phyloP scores from a whole-genome alignment of 768 basidiomycete species.

The Pilatotrama ljubarskyi region DNA sequence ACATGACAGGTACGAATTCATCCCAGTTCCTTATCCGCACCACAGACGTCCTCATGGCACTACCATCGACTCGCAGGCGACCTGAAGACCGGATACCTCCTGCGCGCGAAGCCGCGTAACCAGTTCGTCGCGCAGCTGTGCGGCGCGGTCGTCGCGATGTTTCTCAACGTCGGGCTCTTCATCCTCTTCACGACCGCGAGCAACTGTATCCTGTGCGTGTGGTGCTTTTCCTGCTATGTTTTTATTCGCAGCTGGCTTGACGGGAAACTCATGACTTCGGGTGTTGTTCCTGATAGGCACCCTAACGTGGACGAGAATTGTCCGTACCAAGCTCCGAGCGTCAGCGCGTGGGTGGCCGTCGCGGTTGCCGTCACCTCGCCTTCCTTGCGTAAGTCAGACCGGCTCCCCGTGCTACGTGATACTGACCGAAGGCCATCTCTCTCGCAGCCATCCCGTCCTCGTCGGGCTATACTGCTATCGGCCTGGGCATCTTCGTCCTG shows the following conservation, averaged over 20 bases:
- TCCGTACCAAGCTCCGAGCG: slow-evolving; percentile 56
- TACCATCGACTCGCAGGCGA: not conserved
- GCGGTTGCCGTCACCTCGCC: slow-evolving; percentile 22
- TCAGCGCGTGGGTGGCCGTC: slow-evolving; percentile 51
- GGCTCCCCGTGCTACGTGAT: not conserved
- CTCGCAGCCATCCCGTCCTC: slow-evolving; percentile 31
- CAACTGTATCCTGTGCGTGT: slow-evolving; percentile 49
- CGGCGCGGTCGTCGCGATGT: slow-evolving; percentile 60
- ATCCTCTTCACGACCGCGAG: slow-evolving; percentile 62
- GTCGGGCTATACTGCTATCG: slow-evolving; percentile 23
- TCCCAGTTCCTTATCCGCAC: not conserved
- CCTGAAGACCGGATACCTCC: slow-evolving; percentile 62
- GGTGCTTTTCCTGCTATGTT: too few relatives aligned
- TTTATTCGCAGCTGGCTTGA: not conserved
- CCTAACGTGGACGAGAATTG: slow-evolving; percentile 29
- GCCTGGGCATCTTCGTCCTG: slow-evolving; percentile 14
- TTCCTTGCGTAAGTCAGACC: slow-evolving; percentile 5
- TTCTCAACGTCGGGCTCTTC: slow-evolving; percentile 58
- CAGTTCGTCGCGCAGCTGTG: slow-evolving; percentile 62
- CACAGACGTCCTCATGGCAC: too few relatives aligned
- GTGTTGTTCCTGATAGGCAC: not conserved
- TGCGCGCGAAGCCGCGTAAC: slow-evolving; percentile 61
- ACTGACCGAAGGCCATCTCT: not conserved
- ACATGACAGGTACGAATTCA: slow-evolving; percentile 51
- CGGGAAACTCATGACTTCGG: too few relatives aligned